Conservation (phyloP, 176 grass and related monocot species). For the Juncus effusus region DNA sequence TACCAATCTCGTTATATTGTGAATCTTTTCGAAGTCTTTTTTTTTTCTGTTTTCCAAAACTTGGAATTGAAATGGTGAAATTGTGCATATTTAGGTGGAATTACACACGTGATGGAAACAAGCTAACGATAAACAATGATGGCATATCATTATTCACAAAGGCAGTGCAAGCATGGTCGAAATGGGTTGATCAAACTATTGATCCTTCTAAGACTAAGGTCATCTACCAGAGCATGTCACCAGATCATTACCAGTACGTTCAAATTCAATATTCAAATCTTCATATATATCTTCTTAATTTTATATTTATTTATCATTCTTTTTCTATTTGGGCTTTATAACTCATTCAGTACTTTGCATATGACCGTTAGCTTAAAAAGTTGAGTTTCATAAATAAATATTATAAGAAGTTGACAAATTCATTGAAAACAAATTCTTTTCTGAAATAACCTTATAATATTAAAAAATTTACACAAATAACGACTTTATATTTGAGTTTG, state of each 20-base stretch:
- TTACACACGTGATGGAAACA: conserved; percentile 18
- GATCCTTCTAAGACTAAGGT: conserved; percentile 37
- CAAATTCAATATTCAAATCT: background rate
- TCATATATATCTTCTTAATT: background rate
- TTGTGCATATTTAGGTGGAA: conserved; percentile 24
- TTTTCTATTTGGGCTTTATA: background rate
- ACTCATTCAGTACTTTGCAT: too few relatives aligned
- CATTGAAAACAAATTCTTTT: too few relatives aligned
- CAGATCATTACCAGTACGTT: conserved; percentile 62
- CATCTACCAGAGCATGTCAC: conserved; percentile 61
- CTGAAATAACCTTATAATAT: too few relatives aligned
- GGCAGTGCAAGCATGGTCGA: conserved; percentile 33
- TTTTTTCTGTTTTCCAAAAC: too few relatives aligned
- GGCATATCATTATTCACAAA: conserved; percentile 22
- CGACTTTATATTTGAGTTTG: too few relatives aligned
- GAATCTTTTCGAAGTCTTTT: too few relatives aligned
- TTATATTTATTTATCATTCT: background rate
- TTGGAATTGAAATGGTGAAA: conserved; percentile 7
- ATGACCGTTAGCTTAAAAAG: too few relatives aligned
- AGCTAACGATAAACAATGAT: conserved; percentile 16
- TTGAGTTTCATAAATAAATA: too few relatives aligned
- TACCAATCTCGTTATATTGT: too few relatives aligned
- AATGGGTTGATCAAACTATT: conserved; percentile 34
- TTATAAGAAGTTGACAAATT: too few relatives aligned
- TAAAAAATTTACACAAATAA: too few relatives aligned